Evolutionary conservation across 192 early-diverging fungal genomes (phyloP).

Genomic region (Gryganskiella cystojenkinii): DNA sequence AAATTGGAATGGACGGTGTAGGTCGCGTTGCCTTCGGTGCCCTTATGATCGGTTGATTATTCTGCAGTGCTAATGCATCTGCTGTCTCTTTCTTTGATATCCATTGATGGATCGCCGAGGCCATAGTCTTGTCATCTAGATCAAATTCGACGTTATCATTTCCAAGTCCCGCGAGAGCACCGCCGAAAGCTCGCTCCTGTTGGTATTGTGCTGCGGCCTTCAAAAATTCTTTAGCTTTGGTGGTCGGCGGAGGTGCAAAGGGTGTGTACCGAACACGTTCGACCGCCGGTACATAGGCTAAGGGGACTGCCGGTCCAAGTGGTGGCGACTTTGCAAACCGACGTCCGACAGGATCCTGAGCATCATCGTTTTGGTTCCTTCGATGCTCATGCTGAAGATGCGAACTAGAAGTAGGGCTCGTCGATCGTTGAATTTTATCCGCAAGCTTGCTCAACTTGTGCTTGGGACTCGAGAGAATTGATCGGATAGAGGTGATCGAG

Average conservation of each 20-base stretch:
- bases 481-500: slow-evolving; percentile 44
- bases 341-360: slow-evolving; percentile 23
- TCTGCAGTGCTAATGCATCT: slow-evolving; percentile 1
- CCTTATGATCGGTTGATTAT: not conserved
- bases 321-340: slow-evolving; percentile 49
- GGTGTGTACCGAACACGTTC: slow-evolving; percentile 57
- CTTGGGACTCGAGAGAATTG: slow-evolving; percentile 31
- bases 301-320: slow-evolving; percentile 52
- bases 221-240: slow-evolving; percentile 46
- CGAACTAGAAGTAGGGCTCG: slow-evolving; percentile 50
- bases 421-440: slow-evolving; percentile 52
- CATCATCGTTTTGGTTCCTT: slow-evolving; percentile 33
- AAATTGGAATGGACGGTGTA: slow-evolving; percentile 29
- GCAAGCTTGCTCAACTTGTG: slow-evolving; percentile 42
- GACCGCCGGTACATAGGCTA: slow-evolving; percentile 58
- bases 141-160: slow-evolving; percentile 40
- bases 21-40: slow-evolving; percentile 13
- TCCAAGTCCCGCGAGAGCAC: slow-evolving; percentile 27
- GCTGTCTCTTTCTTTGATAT: slow-evolving; percentile 45
- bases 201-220: slow-evolving; percentile 47
- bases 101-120: slow-evolving; percentile 45
- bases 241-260: slow-evolving; percentile 50
- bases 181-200: slow-evolving; percentile 26
- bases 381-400: slow-evolving; percentile 42
- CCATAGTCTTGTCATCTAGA: slow-evolving; percentile 43